A percentile compares a stretch with the other conserved stretches of the same genome.
Conservation (phyloP, 1,139 yeast genomes). For the Yamadazyma dushanensis region DNA sequence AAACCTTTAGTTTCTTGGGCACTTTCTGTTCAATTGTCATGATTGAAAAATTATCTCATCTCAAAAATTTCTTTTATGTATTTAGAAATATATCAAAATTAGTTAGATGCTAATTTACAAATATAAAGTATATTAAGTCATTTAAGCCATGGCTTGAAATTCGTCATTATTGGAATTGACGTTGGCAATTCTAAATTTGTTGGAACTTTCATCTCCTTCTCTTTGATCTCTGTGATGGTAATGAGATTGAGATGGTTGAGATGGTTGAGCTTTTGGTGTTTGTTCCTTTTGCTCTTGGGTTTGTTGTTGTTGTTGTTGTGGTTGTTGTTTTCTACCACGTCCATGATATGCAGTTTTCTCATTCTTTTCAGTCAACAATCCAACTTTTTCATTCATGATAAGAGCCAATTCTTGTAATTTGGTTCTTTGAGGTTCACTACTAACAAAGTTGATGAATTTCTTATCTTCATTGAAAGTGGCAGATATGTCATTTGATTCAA, state of each 20-base stretch:
- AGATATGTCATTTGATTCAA: slow-evolving; percentile 70
- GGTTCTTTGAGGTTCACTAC: slow-evolving; percentile 77
- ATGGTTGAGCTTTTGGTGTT: slow-evolving; percentile 28
- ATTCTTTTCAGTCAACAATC: slow-evolving; percentile 77
- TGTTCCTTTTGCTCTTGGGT: slow-evolving; percentile 32
- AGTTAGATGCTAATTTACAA: slow-evolving; percentile 6
- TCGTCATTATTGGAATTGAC: slow-evolving; percentile 49
- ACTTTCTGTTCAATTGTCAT: slow-evolving; percentile 13
- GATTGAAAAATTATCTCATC: slow-evolving; percentile 3
- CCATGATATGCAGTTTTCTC: slow-evolving; percentile 83
- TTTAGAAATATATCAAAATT: neutral
- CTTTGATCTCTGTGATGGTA: slow-evolving; percentile 21
- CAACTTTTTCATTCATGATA: slow-evolving; percentile 83
- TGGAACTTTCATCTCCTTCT: slow-evolving; percentile 31
- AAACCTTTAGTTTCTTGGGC: slow-evolving; percentile 37
- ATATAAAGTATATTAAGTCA: slow-evolving; percentile 5
- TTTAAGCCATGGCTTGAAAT: slow-evolving; percentile 33
- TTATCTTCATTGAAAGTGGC: slow-evolving; percentile 62
- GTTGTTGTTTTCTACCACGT: slow-evolving; percentile 45
- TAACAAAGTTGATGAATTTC: slow-evolving; percentile 56
- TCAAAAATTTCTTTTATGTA: slow-evolving; percentile 1
- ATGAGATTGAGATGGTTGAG: slow-evolving; percentile 32
- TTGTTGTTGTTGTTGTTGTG: slow-evolving; percentile 34
- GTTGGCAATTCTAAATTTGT: slow-evolving; percentile 48
- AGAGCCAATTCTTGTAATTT: slow-evolving; percentile 88